Percentiles rank a stretch among this genome's conserved stretches.
Conservation (phyloP, 345 rosid species). For the Laguncularia racemosa region DNA sequence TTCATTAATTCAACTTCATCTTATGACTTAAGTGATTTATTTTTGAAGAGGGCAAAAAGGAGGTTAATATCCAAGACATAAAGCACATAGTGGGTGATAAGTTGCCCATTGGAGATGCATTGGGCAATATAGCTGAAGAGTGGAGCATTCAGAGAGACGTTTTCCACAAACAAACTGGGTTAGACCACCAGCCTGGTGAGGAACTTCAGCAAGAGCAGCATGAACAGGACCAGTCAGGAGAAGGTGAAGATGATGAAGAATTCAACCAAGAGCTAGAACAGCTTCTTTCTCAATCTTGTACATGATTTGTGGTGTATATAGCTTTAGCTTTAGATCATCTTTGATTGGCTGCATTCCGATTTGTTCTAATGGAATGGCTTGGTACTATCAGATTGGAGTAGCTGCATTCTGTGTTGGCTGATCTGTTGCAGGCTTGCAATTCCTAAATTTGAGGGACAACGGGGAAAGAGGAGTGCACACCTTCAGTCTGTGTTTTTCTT, state of each 20-base stretch:
- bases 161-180: conserved; percentile 39
- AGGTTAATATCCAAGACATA: conserved; percentile 44
- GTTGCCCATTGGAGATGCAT: conserved; percentile 32
- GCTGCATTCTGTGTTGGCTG: too few relatives aligned
- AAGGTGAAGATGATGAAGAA: conserved; percentile 21
- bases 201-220: conserved; percentile 8
- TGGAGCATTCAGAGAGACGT: conserved; percentile 48
- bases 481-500: too few relatives aligned
- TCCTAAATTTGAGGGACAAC: too few relatives aligned
- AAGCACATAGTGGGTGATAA: conserved; percentile 47
- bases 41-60: conserved; percentile 38
- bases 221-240: conserved; percentile 2
- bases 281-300: conserved; percentile 17
- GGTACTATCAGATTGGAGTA: too few relatives aligned
- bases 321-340: too few relatives aligned
- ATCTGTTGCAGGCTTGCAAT: too few relatives aligned
- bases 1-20: neutral
- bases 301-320: too few relatives aligned
- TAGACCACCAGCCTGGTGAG: conserved; percentile 13
- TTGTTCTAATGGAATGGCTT: too few relatives aligned
- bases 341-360: too few relatives aligned
- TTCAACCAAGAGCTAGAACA: conserved; percentile 34
- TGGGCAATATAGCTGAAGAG: conserved; percentile 37
- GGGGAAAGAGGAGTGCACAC: too few relatives aligned
- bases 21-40: conserved; percentile 8